Evolutionary conservation across 208 protist genomes (phyloP), one percentile per base, ranked within the genome.

Genomic region (Acanthamoeba royreba): DNA sequence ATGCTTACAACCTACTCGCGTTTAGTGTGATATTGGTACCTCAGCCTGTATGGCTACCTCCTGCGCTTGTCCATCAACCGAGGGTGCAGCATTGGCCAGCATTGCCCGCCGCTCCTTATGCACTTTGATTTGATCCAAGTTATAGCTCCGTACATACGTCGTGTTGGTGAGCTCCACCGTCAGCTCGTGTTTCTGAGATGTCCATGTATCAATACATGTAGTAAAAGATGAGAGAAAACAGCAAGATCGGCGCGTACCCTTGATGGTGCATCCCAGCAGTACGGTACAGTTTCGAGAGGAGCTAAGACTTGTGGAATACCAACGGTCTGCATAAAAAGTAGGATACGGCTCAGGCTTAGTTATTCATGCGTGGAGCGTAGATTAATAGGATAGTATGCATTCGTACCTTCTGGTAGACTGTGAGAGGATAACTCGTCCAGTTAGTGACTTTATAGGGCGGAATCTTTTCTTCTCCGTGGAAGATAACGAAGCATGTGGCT

Each of bases 111-210:
- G 46, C 0, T 43, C 13, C 40, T 88, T 88, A 47, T 88, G 81
- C 45, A 66, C 46, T n/a, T 88, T 88, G 46, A 88, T 88, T 42
- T 88, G 81, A 42, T 88, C 81, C 53, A 88, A 33, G 53, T 88
- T 88, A n/a, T 88, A 88, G 53, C 81, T 88, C 9, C 43, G 42
- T 43, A 61, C 46, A 88, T 63, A 88, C 28, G 47, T 61, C 17
- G 53, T 88, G 19, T 31, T 40, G 9, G 28, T 47, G 13, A 88
- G 46, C 81, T 88, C 81, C 81, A 88, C 81, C 4, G 46, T 88
- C 25, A 88, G 40, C 46, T 88, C 81, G 53, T 88, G 81, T 88
- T 88, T 88, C 81, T 88, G 81, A n/a, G n/a, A n/a, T n/a, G n/a
- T n/a, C n/a, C n/a, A n/a, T n/a, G n/a, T n/a, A n/a, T n/a, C n/a